phyloP scores from a whole-genome alignment of 306 rosid species.

The Glycyrrhiza uralensis region DNA sequence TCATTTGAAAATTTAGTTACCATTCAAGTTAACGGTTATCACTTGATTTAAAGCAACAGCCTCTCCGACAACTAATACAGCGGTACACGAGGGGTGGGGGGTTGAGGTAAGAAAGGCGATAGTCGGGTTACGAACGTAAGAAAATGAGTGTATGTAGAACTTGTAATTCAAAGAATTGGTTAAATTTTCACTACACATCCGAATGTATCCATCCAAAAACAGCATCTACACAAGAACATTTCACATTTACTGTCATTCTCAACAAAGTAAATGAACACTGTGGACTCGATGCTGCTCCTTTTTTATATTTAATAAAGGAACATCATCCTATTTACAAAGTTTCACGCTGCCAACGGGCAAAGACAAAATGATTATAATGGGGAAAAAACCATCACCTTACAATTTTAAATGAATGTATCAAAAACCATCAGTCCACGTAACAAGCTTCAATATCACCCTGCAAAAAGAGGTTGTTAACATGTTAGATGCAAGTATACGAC shows the following conservation, averaged over 20 bases:
- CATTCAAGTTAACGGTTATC: too few relatives aligned
- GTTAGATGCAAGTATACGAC: constrained; percentile 29
- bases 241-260: constrained; percentile 22
- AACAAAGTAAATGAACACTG: constrained; percentile 27
- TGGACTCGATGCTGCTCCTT: constrained; percentile 45
- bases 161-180: background rate
- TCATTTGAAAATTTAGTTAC: background rate
- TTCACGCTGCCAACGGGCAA: constrained; percentile 53
- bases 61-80: too few relatives aligned
- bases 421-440: constrained; percentile 42
- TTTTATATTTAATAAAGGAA: constrained; percentile 36
- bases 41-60: background rate
- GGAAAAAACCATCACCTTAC: constrained; percentile 34
- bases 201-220: constrained; percentile 21
- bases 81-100: too few relatives aligned
- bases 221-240: constrained; percentile 27
- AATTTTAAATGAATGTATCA: constrained; percentile 7
- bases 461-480: background rate
- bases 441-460: constrained; percentile 54
- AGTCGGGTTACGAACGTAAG: too few relatives aligned
- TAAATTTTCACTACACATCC: constrained; percentile 26
- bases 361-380: constrained; percentile 38
- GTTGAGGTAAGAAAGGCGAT: too few relatives aligned
- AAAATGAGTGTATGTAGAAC: background rate
- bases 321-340: constrained; percentile 62